Evolutionary conservation across 2,329 filamentous ascomycete genomes (phyloP).

Genomic region (Diplodia seriata): DNA sequence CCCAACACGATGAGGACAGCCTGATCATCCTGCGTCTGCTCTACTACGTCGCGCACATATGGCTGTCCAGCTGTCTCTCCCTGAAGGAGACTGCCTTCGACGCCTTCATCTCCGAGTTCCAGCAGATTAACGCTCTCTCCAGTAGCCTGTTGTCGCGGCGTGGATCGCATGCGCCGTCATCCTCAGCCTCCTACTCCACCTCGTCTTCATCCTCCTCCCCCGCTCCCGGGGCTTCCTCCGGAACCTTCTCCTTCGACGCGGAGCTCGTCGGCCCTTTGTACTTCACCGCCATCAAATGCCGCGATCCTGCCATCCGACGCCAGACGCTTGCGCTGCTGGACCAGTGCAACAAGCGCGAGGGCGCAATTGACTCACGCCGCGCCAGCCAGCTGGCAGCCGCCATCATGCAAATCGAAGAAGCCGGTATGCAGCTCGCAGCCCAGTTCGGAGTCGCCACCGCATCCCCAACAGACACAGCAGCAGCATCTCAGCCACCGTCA

Average conservation of each 20-base stretch:
- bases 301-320: slow-evolving; percentile 36
- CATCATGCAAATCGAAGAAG: slow-evolving; percentile 23
- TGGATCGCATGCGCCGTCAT: neutral
- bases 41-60: slow-evolving; percentile 25
- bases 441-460: neutral
- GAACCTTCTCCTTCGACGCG: slow-evolving; percentile 19
- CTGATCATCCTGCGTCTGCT: slow-evolving; percentile 17
- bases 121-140: slow-evolving; percentile 18
- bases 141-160: slow-evolving; percentile 1
- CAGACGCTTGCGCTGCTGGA: slow-evolving; percentile 19
- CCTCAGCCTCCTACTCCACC: neutral
- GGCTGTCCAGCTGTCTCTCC: slow-evolving; percentile 24
- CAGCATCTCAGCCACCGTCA: slow-evolving; percentile 35
- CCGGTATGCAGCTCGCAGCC: slow-evolving; percentile 8
- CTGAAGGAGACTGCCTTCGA: slow-evolving; percentile 18
- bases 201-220: neutral
- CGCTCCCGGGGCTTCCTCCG: neutral
- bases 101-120: slow-evolving; percentile 22
- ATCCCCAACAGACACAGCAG: neutral
- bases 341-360: slow-evolving; percentile 22
- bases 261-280: slow-evolving; percentile 47
- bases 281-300: slow-evolving; percentile 57
- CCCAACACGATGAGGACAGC: slow-evolving; percentile 17
- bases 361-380: slow-evolving; percentile 6
- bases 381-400: slow-evolving; percentile 14